phyloP scores from a whole-genome alignment of 2,329 filamentous ascomycete genomes.

The Phialemoniopsis sp. region DNA sequence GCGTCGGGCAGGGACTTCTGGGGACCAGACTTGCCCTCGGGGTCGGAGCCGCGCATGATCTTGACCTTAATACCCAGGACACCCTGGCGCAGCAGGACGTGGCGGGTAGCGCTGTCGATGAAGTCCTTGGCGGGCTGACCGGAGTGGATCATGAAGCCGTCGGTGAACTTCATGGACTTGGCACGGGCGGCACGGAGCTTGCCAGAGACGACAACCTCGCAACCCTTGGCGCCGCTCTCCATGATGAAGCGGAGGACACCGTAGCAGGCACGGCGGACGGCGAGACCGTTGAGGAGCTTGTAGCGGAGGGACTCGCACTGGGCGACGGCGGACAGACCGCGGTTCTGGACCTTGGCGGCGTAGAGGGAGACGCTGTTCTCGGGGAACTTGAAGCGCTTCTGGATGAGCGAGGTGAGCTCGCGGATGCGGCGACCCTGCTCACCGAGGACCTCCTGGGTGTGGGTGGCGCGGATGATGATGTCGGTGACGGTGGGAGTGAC shows the following conservation, averaged over 20 bases:
- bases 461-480: conserved; percentile 99
- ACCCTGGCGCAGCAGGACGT: conserved; percentile 99
- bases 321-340: conserved; percentile 98
- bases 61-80: conserved; percentile 99
- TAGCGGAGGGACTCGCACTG: conserved; percentile 99
- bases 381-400: conserved; percentile 99
- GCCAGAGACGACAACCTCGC: conserved; percentile 98
- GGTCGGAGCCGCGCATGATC: conserved; percentile 99
- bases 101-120: conserved; percentile 96
- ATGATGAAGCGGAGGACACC: conserved; percentile 99
- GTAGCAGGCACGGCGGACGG: conserved; percentile 98
- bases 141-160: conserved; percentile 99
- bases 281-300: conserved; percentile 99
- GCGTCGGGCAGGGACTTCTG: conserved; percentile 97
- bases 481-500: conserved; percentile 99
- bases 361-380: conserved; percentile 99
- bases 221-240: conserved; percentile 99
- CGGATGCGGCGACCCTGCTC: conserved; percentile 99
- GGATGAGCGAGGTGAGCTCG: conserved; percentile 99
- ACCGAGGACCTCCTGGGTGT: conserved; percentile 99
- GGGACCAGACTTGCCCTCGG: conserved; percentile 97
- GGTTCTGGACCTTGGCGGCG: conserved; percentile 99
- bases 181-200: conserved; percentile 98
- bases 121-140: conserved; percentile 99
- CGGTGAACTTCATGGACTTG: conserved; percentile 99